Conservation (phyloP, 2,329 filamentous ascomycete species). For the Fusarium subglutinans region DNA sequence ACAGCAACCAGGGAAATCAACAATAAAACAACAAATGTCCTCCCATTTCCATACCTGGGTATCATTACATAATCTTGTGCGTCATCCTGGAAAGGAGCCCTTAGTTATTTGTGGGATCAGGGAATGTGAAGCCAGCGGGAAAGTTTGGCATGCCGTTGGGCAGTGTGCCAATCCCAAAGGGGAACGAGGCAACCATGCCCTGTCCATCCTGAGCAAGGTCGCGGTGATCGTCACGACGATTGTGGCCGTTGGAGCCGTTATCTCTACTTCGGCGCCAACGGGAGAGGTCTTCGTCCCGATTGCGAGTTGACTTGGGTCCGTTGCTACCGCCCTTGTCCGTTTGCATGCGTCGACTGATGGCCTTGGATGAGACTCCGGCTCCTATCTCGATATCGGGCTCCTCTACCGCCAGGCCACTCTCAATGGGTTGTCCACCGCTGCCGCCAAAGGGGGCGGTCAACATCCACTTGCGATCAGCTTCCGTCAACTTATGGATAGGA, state of each 20-base stretch:
- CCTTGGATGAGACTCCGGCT: conserved; percentile 95
- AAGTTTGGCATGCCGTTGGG: conserved; percentile 56
- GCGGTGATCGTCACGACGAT: conserved; percentile 35
- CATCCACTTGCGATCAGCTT: conserved; percentile 98
- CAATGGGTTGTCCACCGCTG: conserved; percentile 83
- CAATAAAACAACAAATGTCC: conserved; percentile 24
- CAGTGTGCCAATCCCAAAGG: conserved; percentile 53
- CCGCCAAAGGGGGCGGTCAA: conserved; percentile 92
- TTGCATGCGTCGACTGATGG: conserved; percentile 74
- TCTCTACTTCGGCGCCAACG: conserved; percentile 49
- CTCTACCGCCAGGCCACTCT: conserved; percentile 87
- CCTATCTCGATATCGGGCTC: conserved; percentile 99
- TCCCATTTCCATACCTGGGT: conserved; percentile 29
- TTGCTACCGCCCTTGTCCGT: conserved; percentile 73
- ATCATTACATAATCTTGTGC: conserved; percentile 28
- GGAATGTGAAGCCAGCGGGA: conserved; percentile 52
- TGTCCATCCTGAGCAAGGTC: conserved; percentile 39
- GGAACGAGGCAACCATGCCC: conserved; percentile 44
- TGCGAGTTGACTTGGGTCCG: conserved; percentile 70
- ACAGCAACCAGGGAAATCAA: conserved; percentile 22
- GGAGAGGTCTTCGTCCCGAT: conserved; percentile 50
- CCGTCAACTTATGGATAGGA: conserved; percentile 89
- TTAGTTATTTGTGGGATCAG: conserved; percentile 44
- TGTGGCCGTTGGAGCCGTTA: conserved; percentile 37
- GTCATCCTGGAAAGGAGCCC: conserved; percentile 7